Percentiles rank a stretch among this genome's conserved stretches.
phyloP scores from a whole-genome alignment of 208 protist species.

The Crithidia brevicula region DNA sequence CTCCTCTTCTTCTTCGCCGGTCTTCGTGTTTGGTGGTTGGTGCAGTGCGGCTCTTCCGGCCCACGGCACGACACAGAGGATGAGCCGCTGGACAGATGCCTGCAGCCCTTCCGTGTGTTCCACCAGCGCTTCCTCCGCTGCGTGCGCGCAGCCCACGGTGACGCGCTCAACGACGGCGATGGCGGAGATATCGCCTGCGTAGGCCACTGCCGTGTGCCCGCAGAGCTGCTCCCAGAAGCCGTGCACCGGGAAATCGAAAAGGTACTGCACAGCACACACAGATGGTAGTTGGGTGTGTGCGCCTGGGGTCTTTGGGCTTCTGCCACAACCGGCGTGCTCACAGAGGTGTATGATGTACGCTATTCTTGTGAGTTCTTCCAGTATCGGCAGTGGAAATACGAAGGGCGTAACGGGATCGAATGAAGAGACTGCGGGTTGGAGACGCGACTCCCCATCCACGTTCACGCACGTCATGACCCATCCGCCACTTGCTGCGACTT shows the following conservation, averaged over 20 bases:
- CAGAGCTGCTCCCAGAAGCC: conserved; percentile 28
- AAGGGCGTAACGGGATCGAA: neutral
- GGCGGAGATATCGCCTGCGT: neutral
- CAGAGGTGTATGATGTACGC: conserved; percentile 10
- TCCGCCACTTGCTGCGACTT: neutral
- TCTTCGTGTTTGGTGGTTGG: neutral
- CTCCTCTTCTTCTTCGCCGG: neutral
- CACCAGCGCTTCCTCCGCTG: neutral
- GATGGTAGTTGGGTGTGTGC: neutral
- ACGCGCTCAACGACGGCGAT: conserved; percentile 10
- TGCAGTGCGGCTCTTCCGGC: too few relatives aligned
- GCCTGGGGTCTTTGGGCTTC: neutral
- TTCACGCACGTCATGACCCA: neutral
- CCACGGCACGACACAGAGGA: neutral
- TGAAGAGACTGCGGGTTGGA: neutral
- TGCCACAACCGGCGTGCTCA: neutral
- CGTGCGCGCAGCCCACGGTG: neutral
- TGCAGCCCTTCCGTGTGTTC: too few relatives aligned
- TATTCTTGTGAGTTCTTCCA: conserved; percentile 22
- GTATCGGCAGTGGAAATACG: conserved; percentile 7
- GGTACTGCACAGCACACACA: neutral
- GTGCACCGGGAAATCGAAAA: neutral
- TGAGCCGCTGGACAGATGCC: neutral
- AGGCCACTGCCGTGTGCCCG: conserved; percentile 12
- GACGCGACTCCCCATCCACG: neutral